A percentile compares a stretch with the other conserved stretches of the same genome.
Evolutionary conservation across 2,329 filamentous ascomycete species (phyloP).

Genomic region (Penicillium verrucosum): DNA sequence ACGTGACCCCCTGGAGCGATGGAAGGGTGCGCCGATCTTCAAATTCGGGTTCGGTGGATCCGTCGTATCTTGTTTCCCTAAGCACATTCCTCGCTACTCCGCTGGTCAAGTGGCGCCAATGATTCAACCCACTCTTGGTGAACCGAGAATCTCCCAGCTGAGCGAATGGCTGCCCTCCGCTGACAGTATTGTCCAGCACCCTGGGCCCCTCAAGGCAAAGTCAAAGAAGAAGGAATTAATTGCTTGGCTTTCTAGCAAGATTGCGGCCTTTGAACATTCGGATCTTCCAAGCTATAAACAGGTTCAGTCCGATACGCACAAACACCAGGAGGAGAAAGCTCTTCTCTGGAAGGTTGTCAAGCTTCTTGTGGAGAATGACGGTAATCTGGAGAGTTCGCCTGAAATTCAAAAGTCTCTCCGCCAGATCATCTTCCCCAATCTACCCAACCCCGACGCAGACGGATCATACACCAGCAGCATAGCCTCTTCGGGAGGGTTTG

Average conservation of each 20-base stretch:
- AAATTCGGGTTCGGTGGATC: conserved; percentile 84
- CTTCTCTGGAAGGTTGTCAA: conserved; percentile 84
- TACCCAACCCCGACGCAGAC: conserved; percentile 34
- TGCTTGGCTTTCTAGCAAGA: conserved; percentile 73
- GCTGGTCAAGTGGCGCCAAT: conserved; percentile 69
- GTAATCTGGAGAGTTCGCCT: conserved; percentile 68
- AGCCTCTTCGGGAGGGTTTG: conserved; percentile 38
- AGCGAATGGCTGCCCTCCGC: conserved; percentile 70
- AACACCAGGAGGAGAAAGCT: conserved; percentile 73
- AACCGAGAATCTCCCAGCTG: conserved; percentile 72
- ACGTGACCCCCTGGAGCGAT: conserved; percentile 76
- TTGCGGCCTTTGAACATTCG: conserved; percentile 66
- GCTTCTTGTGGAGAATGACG: conserved; percentile 82
- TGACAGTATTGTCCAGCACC: conserved; percentile 75
- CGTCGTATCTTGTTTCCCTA: conserved; percentile 81
- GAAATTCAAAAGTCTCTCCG: conserved; percentile 72
- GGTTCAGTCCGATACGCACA: conserved; percentile 52
- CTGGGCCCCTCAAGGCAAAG: conserved; percentile 83
- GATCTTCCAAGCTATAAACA: conserved; percentile 48
- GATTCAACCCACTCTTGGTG: conserved; percentile 77
- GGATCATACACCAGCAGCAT: conserved; percentile 23
- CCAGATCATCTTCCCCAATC: conserved; percentile 66
- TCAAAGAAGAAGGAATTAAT: conserved; percentile 93
- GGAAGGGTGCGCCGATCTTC: conserved; percentile 85
- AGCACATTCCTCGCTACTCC: conserved; percentile 80